Percentiles rank a stretch among this genome's conserved stretches.
Conservation (phyloP, 768 basidiomycete genomes). For the Cystofilobasidium bisporidii region DNA sequence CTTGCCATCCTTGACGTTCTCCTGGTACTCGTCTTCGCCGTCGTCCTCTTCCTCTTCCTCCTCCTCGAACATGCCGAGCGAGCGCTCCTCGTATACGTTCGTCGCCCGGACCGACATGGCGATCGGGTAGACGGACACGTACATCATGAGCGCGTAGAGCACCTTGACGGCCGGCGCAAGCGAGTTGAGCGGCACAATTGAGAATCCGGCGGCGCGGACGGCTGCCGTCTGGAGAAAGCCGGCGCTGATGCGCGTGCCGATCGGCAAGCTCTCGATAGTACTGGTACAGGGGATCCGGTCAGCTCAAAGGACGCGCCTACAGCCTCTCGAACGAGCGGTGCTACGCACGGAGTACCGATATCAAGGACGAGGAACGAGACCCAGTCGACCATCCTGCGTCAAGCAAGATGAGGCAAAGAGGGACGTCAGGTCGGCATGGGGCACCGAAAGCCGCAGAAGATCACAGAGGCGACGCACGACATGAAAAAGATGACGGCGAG, state of each 20-base stretch:
- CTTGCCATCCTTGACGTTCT: slow-evolving; percentile 21
- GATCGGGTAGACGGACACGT: slow-evolving; percentile 38
- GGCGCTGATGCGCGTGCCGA: slow-evolving; percentile 58
- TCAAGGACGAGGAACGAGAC: slow-evolving; percentile 81
- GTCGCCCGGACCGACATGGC: slow-evolving; percentile 61
- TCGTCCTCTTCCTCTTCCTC: slow-evolving; percentile 43
- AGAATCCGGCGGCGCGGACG: slow-evolving; percentile 81
- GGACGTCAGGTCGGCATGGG: not conserved
- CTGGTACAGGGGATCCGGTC: slow-evolving; percentile 29
- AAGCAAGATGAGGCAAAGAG: slow-evolving; percentile 24
- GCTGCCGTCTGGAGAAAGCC: slow-evolving; percentile 67
- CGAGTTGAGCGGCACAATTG: slow-evolving; percentile 58
- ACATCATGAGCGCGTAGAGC: slow-evolving; percentile 66
- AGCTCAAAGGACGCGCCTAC: no score
- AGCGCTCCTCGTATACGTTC: slow-evolving; percentile 74
- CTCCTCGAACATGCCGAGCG: slow-evolving; percentile 63
- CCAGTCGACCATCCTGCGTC: slow-evolving; percentile 65
- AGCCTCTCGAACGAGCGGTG: not conserved
- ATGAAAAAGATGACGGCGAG: slow-evolving; percentile 56
- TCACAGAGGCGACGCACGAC: slow-evolving; percentile 60
- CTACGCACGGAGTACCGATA: slow-evolving; percentile 55
- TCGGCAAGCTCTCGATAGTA: slow-evolving; percentile 56
- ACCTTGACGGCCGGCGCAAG: slow-evolving; percentile 84
- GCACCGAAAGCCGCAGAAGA: no score
- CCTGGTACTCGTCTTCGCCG: slow-evolving; percentile 32